Conservation (phyloP, 805 yeast species). For the Saccharomycodes ludwigii region DNA sequence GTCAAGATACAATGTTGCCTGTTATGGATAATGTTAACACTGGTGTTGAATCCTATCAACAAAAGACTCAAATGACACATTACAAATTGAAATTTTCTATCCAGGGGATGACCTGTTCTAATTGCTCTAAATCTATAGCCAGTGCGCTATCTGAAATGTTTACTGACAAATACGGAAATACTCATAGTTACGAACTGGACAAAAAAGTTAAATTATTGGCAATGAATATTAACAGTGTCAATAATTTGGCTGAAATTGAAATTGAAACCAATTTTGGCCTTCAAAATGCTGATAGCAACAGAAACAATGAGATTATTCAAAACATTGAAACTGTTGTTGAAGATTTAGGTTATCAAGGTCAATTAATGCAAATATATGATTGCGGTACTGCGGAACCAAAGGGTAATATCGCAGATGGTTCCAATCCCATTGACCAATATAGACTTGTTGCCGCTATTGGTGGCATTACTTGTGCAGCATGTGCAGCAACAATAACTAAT, state of each 20-base stretch:
- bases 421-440: too few relatives aligned
- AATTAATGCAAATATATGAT: constrained; percentile 42
- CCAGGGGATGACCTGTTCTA: constrained; percentile 59
- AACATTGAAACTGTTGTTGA: constrained; percentile 34
- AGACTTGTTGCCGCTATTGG: constrained; percentile 39
- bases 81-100: constrained; percentile 43
- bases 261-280: too few relatives aligned
- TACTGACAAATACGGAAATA: too few relatives aligned
- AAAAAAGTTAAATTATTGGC: too few relatives aligned
- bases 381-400: constrained; percentile 41
- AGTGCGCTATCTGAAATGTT: too few relatives aligned
- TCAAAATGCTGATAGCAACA: constrained; percentile 39
- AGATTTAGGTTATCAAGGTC: constrained; percentile 37
- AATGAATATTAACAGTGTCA: too few relatives aligned
- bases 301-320: too few relatives aligned
- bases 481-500: constrained; percentile 43
- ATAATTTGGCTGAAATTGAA: constrained; percentile 40
- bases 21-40: too few relatives aligned
- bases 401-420: constrained; percentile 36
- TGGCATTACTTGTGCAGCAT: constrained; percentile 67
- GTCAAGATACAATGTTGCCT: too few relatives aligned
- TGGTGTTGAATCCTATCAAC: constrained; percentile 10
- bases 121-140: constrained; percentile 44
- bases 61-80: constrained; percentile 16
- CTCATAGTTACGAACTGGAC: too few relatives aligned